Evolutionary conservation across 176 grass and related monocot genomes (phyloP), one percentile per base, ranked within the genome.

Genomic region (Eleusine indica): DNA sequence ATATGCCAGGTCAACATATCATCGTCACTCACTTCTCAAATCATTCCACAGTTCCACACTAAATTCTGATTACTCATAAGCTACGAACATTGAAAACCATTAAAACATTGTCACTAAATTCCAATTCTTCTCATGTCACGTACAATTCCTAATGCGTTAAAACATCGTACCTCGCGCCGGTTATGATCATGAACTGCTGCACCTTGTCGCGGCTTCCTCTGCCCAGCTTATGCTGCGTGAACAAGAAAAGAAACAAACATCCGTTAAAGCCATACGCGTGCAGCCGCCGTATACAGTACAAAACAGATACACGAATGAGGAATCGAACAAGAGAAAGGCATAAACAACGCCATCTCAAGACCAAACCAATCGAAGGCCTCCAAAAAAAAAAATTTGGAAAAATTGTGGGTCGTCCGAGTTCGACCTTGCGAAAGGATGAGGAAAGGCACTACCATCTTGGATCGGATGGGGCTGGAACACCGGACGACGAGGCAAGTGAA

Each of bases 171-270:
- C 88, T 97, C 32, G 91, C 78, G 35, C 94, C 95, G 69, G 95
- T 97, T 70, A 97, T 97, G 72, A 88, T 57, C 88, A 94, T 94
- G 88, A 97, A 97, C 86, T 94, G 95, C 67, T 97, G 95, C 78
- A 94, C 89, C 90, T 97, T 97, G 76, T 97, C 95, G 30, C 90
- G 87, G 75, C 91, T 91, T 76, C 95, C 95, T 87, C 92, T 97
- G 64, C 92, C 92, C 74, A 92, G 70, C 79, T 97, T 97, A 92
- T 94, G 88, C 95, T 97, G 92, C 56, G 12, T 4, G 22, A 25
- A 58, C 47, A 81, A 72, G n/a, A 40, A 75, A 40, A 25, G 25
- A 25, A 25, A 25, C 17, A 40, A 35, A 19, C 30, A n/a, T 12
- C 32, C 8, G 17, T 56, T 38, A 57, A n/a, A 75, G 6, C 5